Base-by-base conservation (phyloP, 2,329 filamentous ascomycete species). In the Fusarium robinianum region DNA sequence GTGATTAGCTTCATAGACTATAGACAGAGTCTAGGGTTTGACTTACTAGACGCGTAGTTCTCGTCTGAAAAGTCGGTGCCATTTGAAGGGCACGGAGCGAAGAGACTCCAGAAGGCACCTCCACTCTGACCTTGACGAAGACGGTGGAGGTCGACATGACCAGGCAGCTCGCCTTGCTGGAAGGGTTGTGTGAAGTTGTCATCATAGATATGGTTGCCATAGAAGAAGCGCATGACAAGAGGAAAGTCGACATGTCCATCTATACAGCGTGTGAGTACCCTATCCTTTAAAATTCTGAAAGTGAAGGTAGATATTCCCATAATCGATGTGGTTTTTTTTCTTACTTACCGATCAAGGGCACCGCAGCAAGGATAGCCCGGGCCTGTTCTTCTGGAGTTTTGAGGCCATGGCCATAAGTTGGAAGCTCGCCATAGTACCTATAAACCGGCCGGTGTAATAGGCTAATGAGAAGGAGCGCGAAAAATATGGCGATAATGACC, bases 41-140 rank as follows among this genome's bases (percentile, higher is more conserved):
- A 35, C 78, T 64, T 69, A 87, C 84, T 84, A 6, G 76, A 67
- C 5, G 78, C 80, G 62, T 91, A 91, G 61, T 83, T 87, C 39
- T 76, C 79, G 59, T 90, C 79, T 0, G 85, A 87, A 61, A 88
- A 90, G 67, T 95, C 83, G 5, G 78, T 78, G 32, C 81, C 82
- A 60, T 92, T 82, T 8, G 68, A 66, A 0, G 91, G 90, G 62
- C 91, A 96, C 0, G 81, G 80, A 26, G 87, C 82, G 60, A 78
- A 97, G 8, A 94, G 89, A 63, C 86, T 91, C 92, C 91, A 96
- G 66, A 96, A 96, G n/a, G 88, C 84, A 41, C 90, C 92, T 25
- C 90, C 90, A 51, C 85, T 82, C 55, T 78, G 75, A 2, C 91
- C 90, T 35, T 80, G 68, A 23, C 79, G 76, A 33, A 96, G 76